These are phyloP conservation scores for Cotoneaster glaucophyllus DNA, from an alignment of 306 rosid species.

Conservation along the genomic window DNA sequence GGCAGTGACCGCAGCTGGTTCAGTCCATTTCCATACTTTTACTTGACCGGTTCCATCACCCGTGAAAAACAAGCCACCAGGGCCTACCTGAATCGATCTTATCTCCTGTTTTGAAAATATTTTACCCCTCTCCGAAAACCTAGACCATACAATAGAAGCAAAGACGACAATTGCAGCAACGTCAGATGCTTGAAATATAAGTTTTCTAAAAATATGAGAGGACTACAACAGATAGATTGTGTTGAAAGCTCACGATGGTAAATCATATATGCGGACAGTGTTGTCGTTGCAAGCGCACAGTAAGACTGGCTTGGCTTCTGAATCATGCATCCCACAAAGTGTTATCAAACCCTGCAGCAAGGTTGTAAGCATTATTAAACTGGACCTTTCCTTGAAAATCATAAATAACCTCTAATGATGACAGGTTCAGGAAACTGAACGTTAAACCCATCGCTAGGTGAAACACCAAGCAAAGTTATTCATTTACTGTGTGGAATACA, in stretches of 20 bases:
- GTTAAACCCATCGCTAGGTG: neutral
- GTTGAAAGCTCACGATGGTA: slow-evolving; percentile 84
- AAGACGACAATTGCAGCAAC: neutral
- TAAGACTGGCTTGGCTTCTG: slow-evolving; percentile 83
- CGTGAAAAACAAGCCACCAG: slow-evolving; percentile 79
- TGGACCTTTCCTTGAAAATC: neutral
- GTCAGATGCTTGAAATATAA: neutral
- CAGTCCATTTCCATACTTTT: slow-evolving; percentile 81
- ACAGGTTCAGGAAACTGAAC: neutral
- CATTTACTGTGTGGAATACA: neutral
- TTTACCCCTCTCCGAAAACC: slow-evolving; percentile 91
- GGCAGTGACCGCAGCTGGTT: slow-evolving; percentile 23
- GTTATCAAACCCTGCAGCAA: slow-evolving; percentile 69
- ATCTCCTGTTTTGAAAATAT: slow-evolving; percentile 67
- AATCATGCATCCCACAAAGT: slow-evolving; percentile 85
- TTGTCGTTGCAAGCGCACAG: slow-evolving; percentile 83
- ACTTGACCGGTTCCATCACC: slow-evolving; percentile 93
- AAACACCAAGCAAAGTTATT: neutral
- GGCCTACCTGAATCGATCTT: slow-evolving; percentile 75
- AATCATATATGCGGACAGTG: slow-evolving; percentile 77
- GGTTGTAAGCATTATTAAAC: neutral
- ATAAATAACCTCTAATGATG: neutral
- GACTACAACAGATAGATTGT: neutral
- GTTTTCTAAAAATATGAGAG: neutral
- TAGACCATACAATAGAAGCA: slow-evolving; percentile 19